Evolutionary conservation across 225 moss, liverwort and hornwort genomes (phyloP).

Genomic region (Pseudisothecium myosuroides): DNA sequence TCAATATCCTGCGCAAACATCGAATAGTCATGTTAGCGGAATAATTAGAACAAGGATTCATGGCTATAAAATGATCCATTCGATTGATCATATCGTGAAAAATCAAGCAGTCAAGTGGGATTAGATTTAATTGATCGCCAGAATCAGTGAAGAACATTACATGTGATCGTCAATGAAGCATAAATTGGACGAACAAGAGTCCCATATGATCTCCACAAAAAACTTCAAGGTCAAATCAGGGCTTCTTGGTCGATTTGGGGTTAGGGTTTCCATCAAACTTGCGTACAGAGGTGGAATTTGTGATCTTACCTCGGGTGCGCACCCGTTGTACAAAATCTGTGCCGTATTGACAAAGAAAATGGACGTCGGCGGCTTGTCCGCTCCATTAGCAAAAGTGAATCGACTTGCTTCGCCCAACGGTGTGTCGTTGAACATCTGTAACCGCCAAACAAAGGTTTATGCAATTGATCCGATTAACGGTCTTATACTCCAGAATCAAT

Average conservation of each 20-base stretch:
- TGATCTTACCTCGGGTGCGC: not conserved
- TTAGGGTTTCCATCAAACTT: not conserved
- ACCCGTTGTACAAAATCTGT: not conserved
- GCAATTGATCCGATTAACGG: not conserved
- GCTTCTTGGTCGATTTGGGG: not conserved
- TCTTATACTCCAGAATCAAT: not conserved
- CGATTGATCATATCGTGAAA: not conserved
- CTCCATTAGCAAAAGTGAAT: not conserved
- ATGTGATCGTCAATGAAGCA: not conserved
- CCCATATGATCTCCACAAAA: not conserved
- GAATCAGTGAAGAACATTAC: not conserved
- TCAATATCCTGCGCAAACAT: not conserved
- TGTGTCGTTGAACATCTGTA: not conserved
- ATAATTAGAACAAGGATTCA: not conserved
- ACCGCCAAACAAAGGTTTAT: not conserved
- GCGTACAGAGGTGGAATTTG: not conserved
- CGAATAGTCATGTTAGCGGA: not conserved
- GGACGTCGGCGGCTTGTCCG: constrained; percentile 2
- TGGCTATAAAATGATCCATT: not conserved
- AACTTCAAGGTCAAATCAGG: not conserved
- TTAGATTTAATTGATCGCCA: not conserved
- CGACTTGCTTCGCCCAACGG: not conserved
- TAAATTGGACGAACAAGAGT: not conserved
- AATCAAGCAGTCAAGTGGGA: not conserved
- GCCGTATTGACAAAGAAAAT: not conserved